Conservation (phyloP, 495 filamentous ascomycete genomes). For the Penicillium cosmopolitanum region DNA sequence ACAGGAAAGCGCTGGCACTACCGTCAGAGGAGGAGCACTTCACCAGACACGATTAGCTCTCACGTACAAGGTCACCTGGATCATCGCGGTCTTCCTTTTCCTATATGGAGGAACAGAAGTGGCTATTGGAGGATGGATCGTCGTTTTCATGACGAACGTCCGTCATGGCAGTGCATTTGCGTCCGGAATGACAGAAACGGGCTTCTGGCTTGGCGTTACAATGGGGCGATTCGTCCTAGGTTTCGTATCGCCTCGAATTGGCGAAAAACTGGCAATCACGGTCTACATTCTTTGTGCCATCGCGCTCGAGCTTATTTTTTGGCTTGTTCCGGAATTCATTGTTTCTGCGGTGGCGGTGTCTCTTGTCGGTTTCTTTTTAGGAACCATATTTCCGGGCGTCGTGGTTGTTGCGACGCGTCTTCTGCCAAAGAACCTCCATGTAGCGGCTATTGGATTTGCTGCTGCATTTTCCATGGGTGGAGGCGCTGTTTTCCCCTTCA, state of each 20-base stretch:
- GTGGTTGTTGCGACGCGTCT: constrained; percentile 77
- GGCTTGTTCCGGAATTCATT: constrained; percentile 67
- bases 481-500: constrained; percentile 72
- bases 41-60: constrained; percentile 56
- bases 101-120: constrained; percentile 80
- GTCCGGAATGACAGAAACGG: constrained; percentile 59
- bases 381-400: constrained; percentile 67
- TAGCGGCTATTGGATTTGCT: constrained; percentile 77
- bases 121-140: constrained; percentile 68
- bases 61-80: constrained; percentile 63
- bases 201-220: constrained; percentile 64
- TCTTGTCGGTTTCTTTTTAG: constrained; percentile 68
- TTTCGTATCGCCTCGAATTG: constrained; percentile 58
- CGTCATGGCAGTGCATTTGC: constrained; percentile 53
- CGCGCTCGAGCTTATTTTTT: constrained; percentile 61
- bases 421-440: constrained; percentile 72
- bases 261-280: constrained; percentile 61
- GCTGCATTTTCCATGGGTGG: constrained; percentile 75
- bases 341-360: constrained; percentile 69
- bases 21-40: constrained; percentile 39
- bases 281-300: constrained; percentile 52
- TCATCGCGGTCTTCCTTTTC: constrained; percentile 69
- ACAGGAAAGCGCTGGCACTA: constrained; percentile 29
- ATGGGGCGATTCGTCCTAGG: constrained; percentile 58
- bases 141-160: constrained; percentile 60